phyloP scores from a whole-genome alignment of 2,329 filamentous ascomycete species.

The Trichoderma afroharzianum region DNA sequence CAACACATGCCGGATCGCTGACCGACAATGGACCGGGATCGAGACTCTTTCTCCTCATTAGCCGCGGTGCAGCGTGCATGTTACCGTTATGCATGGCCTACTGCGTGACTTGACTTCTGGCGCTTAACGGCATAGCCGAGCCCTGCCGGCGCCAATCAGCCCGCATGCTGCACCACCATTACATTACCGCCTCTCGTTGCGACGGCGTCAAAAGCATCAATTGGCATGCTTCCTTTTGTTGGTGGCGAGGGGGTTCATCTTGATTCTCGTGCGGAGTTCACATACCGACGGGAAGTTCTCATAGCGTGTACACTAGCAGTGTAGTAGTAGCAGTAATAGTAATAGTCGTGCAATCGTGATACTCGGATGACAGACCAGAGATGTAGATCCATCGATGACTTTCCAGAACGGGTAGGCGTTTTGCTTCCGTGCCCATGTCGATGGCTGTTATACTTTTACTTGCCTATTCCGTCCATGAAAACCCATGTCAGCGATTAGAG shows the following conservation, averaged over 20 bases:
- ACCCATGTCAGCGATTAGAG: neutral
- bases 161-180: neutral
- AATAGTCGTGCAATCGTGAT: neutral
- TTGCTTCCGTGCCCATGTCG: neutral
- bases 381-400: neutral
- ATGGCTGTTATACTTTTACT: neutral
- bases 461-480: neutral
- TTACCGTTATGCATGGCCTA: neutral
- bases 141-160: slow-evolving; percentile 1
- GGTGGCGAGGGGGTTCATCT: neutral
- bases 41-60: neutral
- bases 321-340: no score
- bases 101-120: neutral
- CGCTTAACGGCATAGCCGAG: slow-evolving; percentile 8
- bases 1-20: neutral
- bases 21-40: neutral
- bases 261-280: neutral
- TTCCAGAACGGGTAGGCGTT: neutral
- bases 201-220: neutral
- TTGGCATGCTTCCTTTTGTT: neutral
- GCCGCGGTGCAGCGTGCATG: neutral
- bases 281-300: neutral
- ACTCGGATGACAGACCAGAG: neutral
- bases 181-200: neutral
- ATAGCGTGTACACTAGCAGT: no score